These are phyloP conservation scores for Candida arabinofermentans DNA, from an alignment of 805 yeast species.

Conservation along the genomic window DNA sequence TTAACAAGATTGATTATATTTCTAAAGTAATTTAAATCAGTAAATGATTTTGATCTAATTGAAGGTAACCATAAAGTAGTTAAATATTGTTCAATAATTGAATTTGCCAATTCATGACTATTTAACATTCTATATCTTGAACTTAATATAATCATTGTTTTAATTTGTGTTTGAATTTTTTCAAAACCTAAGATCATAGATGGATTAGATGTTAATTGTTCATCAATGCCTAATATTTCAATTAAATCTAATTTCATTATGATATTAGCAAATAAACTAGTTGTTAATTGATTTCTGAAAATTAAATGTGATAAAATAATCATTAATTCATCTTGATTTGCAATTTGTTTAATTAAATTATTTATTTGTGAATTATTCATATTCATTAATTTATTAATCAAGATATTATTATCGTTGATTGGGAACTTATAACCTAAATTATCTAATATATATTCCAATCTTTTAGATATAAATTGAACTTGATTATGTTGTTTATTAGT, in stretches of 20 bases:
- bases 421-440: constrained; percentile 9
- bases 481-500: constrained; percentile 8
- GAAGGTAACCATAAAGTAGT: constrained; percentile 21
- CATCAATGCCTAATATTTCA: constrained; percentile 11
- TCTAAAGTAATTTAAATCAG: constrained; percentile 9
- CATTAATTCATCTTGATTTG: constrained; percentile 12
- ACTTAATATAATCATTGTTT: constrained; percentile 19
- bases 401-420: neutral
- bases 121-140: constrained; percentile 22
- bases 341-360: neutral
- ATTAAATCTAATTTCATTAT: constrained; percentile 17
- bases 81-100: constrained; percentile 12
- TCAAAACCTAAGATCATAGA: constrained; percentile 5
- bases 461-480: constrained; percentile 7
- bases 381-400: constrained; percentile 2
- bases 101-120: constrained; percentile 11
- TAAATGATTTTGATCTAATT: constrained; percentile 5
- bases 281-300: constrained; percentile 11
- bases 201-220: constrained; percentile 6
- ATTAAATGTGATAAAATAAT: constrained; percentile 19
- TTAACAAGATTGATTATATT: constrained; percentile 20
- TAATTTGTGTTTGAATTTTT: constrained; percentile 10
- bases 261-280: constrained; percentile 13
- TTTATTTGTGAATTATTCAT: neutral
- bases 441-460: constrained; percentile 15